A percentile compares a stretch with the other conserved stretches of the same genome.
Conservation (phyloP, 768 basidiomycete genomes). For the Chlorophyllum brunneum region DNA sequence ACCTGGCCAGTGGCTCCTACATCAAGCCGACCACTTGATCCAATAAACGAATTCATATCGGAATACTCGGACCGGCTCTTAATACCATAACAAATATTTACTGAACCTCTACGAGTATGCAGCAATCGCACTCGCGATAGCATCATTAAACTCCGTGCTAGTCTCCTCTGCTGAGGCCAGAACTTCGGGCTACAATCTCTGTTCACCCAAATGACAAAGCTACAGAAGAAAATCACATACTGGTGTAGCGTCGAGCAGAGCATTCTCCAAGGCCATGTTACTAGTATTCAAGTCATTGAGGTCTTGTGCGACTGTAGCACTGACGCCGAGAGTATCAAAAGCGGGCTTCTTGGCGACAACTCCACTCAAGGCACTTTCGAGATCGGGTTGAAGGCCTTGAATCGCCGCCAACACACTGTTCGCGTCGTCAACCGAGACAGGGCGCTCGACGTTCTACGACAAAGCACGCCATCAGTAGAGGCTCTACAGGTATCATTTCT, state of each 20-base stretch:
- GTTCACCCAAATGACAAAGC: background rate
- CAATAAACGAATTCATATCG: no score
- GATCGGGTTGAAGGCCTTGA: background rate
- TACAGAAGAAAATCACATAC: background rate
- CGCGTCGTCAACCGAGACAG: conserved; percentile 4
- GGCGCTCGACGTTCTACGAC: conserved; percentile 1
- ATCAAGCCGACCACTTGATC: no score
- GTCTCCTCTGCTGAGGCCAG: background rate
- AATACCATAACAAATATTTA: no score
- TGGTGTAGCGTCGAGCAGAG: background rate
- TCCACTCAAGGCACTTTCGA: background rate
- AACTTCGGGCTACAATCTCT: background rate
- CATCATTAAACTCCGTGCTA: background rate
- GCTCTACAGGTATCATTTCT: no score
- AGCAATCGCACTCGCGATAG: background rate
- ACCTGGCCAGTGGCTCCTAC: no score
- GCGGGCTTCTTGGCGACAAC: conserved; percentile 1
- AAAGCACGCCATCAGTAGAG: no score
- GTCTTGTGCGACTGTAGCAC: background rate
- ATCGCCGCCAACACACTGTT: background rate
- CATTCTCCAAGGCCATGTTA: background rate
- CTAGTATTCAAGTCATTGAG: background rate
- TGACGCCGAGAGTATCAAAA: background rate
- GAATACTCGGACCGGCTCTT: no score
- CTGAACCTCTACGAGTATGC: no score